Evolutionary conservation across 2,329 filamentous ascomycete genomes (phyloP).

Genomic region (Xylariaceae sp.): DNA sequence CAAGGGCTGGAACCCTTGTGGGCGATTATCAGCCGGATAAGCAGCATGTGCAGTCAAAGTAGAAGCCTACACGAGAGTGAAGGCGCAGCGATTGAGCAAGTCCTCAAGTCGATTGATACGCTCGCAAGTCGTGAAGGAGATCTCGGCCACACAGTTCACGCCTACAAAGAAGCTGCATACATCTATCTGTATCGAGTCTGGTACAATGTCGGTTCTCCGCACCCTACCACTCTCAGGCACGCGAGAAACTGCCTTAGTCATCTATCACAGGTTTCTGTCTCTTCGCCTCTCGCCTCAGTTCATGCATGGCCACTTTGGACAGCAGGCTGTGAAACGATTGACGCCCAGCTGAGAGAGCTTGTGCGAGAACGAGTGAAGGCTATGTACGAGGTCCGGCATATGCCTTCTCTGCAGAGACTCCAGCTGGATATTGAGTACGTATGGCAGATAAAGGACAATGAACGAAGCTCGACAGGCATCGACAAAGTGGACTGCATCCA

Average conservation of each 20-base stretch:
- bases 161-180: conserved; percentile 41
- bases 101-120: conserved; percentile 7
- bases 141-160: conserved; percentile 37
- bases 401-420: conserved; percentile 39
- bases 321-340: conserved; percentile 41
- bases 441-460: conserved; percentile 40
- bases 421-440: conserved; percentile 40
- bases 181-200: conserved; percentile 42
- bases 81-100: conserved; percentile 7
- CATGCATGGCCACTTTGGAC: conserved; percentile 44
- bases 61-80: conserved; percentile 11
- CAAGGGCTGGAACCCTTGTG: conserved; percentile 15
- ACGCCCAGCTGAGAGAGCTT: conserved; percentile 28
- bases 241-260: conserved; percentile 36
- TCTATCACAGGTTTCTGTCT: conserved; percentile 33
- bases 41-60: conserved; percentile 17
- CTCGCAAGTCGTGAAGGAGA: conserved; percentile 18
- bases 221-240: conserved; percentile 30
- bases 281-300: conserved; percentile 38
- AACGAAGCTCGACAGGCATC: conserved; percentile 35
- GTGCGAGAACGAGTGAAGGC: conserved; percentile 34
- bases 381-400: conserved; percentile 39
- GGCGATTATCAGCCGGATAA: conserved; percentile 20
- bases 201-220: conserved; percentile 32
- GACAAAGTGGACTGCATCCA: conserved; percentile 42